Conservation (phyloP, 768 basidiomycete species). For the Mycena filopes region DNA sequence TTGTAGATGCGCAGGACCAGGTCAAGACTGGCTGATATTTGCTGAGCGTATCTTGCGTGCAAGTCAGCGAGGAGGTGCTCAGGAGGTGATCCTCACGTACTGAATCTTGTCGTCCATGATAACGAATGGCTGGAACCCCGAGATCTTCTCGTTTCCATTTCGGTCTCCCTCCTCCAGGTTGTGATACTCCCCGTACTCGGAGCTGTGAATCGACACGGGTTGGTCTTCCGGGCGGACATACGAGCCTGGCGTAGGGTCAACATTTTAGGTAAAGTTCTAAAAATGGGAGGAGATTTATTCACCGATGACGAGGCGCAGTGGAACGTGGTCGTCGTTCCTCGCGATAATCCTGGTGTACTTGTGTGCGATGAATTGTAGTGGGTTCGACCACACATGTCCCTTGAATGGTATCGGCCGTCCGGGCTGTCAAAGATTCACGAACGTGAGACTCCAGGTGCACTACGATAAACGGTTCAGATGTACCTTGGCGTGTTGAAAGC, state of each 20-base stretch:
- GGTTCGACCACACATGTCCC: not conserved
- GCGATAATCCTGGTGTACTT: not conserved
- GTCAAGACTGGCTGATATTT: conserved; percentile 2
- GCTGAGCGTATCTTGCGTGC: not conserved
- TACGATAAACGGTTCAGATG: not conserved
- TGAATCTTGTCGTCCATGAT: not conserved
- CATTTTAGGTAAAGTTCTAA: not conserved
- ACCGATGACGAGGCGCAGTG: conserved; percentile 2
- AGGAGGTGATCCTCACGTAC: not conserved
- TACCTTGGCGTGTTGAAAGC: conserved; percentile 1
- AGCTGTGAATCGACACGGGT: not conserved
- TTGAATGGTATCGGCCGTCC: not conserved
- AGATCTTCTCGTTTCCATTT: too few species aligned
- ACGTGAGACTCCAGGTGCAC: too few species aligned
- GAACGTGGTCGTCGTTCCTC: not conserved
- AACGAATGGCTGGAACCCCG: conserved; percentile 9
- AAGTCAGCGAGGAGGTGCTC: not conserved
- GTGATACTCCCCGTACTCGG: not conserved
- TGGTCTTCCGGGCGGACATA: not conserved
- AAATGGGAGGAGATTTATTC: not conserved
- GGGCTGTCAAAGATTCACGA: not conserved
- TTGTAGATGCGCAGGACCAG: conserved; percentile 2
- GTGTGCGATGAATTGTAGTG: not conserved
- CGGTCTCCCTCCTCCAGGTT: not conserved
- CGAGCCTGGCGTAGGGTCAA: not conserved